Evolutionary conservation across 1,139 yeast species (phyloP).

Genomic region (Candida freyschussii): DNA sequence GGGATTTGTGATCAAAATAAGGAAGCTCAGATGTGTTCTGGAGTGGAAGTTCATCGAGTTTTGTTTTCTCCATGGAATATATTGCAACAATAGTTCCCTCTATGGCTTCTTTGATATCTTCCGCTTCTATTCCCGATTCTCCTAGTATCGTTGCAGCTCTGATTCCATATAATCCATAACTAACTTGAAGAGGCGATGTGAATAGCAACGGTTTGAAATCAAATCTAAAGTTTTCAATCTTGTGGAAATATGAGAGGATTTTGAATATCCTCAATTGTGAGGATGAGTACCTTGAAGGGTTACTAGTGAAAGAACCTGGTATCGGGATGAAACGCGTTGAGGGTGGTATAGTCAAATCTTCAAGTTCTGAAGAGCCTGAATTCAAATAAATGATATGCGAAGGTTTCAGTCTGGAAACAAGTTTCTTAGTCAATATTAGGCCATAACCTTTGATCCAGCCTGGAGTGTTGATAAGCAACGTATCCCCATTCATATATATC

Average conservation of each 20-base stretch:
- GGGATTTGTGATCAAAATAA: conserved; percentile 12
- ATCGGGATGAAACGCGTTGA: conserved; percentile 20
- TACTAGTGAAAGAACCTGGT: conserved; percentile 22
- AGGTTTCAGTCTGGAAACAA: conserved; percentile 48
- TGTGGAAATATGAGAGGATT: conserved; percentile 52
- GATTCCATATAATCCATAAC: conserved; percentile 34
- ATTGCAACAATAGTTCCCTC: conserved; percentile 55
- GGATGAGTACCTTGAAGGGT: conserved; percentile 40
- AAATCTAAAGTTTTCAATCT: conserved; percentile 28
- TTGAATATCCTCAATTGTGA: conserved; percentile 49
- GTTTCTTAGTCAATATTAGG: conserved; percentile 49
- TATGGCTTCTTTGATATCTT: conserved; percentile 40
- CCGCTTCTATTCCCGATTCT: conserved; percentile 27
- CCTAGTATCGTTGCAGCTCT: conserved; percentile 27
- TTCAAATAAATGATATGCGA: conserved; percentile 50
- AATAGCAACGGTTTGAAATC: conserved; percentile 49
- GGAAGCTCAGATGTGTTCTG: conserved; percentile 12
- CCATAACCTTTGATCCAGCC: conserved; percentile 97
- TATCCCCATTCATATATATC: conserved; percentile 24
- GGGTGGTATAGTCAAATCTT: conserved; percentile 26
- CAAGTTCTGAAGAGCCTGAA: conserved; percentile 24
- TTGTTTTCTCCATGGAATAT: conserved; percentile 29
- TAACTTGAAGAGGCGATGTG: conserved; percentile 44
- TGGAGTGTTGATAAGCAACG: conserved; percentile 69
- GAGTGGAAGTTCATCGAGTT: conserved; percentile 5